Evolutionary conservation across 306 rosid genomes (phyloP), one percentile per base, ranked within the genome.

Genomic region (Ceratonia siliqua): DNA sequence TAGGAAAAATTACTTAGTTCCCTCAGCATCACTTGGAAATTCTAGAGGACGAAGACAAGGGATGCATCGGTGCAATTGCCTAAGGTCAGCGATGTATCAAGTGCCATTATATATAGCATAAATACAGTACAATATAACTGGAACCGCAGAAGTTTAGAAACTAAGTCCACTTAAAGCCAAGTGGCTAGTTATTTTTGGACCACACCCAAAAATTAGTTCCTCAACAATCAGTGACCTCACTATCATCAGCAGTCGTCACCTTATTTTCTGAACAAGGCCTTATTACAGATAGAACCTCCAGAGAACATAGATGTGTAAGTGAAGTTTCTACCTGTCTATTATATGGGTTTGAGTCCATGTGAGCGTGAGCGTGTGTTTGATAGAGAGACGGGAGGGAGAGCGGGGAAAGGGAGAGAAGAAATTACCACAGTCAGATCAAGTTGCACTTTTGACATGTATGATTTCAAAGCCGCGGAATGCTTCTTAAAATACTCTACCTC

Each of bases 361-460:
- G 41, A 13, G 13, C 45, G 6, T 63, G 5, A 18, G 27, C 17
- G 13, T 41, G 39, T 61, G 8, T 32, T 27, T 1, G 8, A 62
- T 1, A 11, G 49, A 0, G 25, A 54, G 28, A 72, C 62, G 7
- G 25, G 7, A 72, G 5, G 11, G 43, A 62, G 52, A 5, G 5
- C 5, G 10, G 12, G 62, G 30, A 67, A 56, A 56, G 25, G n/a
- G 69, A 66, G 52, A 43, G 53, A 43, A 80, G 74, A 73, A 72
- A 24, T 84, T 89, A 94, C 98, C 97, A 94, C 97, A 57, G 91
- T 90, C 73, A 91, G 82, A 77, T 90, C 95, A 30, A 94, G 87
- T 25, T 78, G 72, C 73, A 79, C 42, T 68, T 68, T 83, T 11
- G 91, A 80, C 97, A 90, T 90, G 33, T 90, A 91, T 38, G 82